phyloP scores from a whole-genome alignment of 176 grass and related monocot genomes.

The Coix lacrymajobi region DNA sequence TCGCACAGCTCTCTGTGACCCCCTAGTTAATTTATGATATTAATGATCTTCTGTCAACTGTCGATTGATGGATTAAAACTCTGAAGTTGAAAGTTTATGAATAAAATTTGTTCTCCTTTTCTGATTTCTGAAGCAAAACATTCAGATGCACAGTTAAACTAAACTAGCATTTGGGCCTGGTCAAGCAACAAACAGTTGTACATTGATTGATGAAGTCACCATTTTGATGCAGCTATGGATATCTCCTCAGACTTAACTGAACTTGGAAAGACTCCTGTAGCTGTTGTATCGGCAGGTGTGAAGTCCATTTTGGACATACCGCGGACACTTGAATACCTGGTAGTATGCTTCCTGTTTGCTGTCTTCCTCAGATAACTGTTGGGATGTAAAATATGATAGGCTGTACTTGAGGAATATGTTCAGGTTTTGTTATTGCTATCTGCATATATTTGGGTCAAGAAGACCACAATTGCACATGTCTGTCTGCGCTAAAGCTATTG shows the following conservation, averaged over 20 bases:
- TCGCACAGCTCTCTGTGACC: neutral
- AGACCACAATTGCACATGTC: neutral
- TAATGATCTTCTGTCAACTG: neutral
- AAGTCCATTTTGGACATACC: conserved; percentile 98
- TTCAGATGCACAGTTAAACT: neutral
- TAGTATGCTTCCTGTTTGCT: conserved; percentile 38
- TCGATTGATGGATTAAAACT: neutral
- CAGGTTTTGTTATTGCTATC: neutral
- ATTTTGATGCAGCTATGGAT: conserved; percentile 78
- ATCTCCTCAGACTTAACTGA: conserved; percentile 94
- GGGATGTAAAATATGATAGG: neutral
- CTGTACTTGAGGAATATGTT: neutral
- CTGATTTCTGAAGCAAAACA: neutral
- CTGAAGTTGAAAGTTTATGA: neutral
- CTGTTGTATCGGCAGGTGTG: conserved; percentile 85
- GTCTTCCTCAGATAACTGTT: conserved; percentile 2
- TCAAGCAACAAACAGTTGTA: neutral
- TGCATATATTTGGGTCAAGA: neutral
- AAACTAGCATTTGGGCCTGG: neutral
- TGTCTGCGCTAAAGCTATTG: no score
- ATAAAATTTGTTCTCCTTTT: neutral
- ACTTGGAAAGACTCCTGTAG: conserved; percentile 82
- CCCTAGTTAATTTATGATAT: neutral
- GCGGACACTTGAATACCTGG: conserved; percentile 87
- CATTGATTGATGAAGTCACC: neutral